These are phyloP conservation scores for Chaetoceros tenuissimus DNA, from an alignment of 108 stramenopile species.

Conservation along the genomic window DNA sequence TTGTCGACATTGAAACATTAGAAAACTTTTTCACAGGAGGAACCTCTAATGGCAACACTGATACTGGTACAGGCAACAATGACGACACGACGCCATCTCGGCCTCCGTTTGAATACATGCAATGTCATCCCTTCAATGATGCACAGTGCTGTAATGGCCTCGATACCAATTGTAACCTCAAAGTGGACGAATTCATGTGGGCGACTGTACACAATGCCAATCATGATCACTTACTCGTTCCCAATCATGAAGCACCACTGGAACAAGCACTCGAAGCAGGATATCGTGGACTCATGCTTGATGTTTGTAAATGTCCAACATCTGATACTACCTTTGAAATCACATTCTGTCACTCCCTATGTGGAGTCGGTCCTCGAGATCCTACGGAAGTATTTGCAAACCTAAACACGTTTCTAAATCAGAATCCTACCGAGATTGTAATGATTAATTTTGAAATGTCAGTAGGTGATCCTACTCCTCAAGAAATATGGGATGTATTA, in stretches of 20 bases:
- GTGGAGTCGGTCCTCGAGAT: constrained; percentile 42
- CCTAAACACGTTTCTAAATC: constrained; percentile 37
- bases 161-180: constrained; percentile 38
- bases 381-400: constrained; percentile 32
- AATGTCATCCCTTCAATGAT: neutral
- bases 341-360: constrained; percentile 46
- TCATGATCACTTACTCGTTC: constrained; percentile 31
- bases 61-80: neutral
- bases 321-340: constrained; percentile 15
- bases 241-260: constrained; percentile 44
- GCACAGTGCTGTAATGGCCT: constrained; percentile 58
- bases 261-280: constrained; percentile 58
- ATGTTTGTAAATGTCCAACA: constrained; percentile 43
- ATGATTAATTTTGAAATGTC: constrained; percentile 49
- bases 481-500: constrained; percentile 15
- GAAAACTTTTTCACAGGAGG: neutral
- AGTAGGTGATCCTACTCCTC: constrained; percentile 22
- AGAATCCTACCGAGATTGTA: constrained; percentile 48
- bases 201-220: constrained; percentile 62
- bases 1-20: neutral
- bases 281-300: constrained; percentile 56
- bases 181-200: constrained; percentile 47
- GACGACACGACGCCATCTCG: too few relatives aligned
- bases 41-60: neutral
- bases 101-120: neutral